These are phyloP conservation scores for Leccinum longicurvipes DNA, from an alignment of 768 basidiomycete species.

Conservation along the genomic window DNA sequence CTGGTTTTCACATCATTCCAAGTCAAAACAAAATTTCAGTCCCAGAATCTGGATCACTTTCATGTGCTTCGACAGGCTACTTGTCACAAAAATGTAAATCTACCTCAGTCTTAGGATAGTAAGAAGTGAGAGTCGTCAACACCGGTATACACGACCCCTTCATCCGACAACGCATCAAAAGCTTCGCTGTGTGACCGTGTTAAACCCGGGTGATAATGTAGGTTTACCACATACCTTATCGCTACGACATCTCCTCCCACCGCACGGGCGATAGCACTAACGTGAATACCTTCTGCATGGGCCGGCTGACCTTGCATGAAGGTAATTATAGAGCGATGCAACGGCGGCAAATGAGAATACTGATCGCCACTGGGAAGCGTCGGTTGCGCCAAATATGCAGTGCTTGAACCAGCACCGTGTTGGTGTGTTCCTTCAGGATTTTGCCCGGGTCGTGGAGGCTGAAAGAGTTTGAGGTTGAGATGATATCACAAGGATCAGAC, in stretches of 20 bases:
- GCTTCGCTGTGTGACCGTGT: conserved; percentile 49
- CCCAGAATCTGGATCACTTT: too few species aligned
- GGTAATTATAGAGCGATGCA: conserved; percentile 65
- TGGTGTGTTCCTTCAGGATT: conserved; percentile 9
- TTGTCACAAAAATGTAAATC: background rate
- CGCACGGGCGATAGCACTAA: conserved; percentile 66
- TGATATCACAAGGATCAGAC: conserved; percentile 17
- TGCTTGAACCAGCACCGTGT: conserved; percentile 20
- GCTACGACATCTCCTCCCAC: conserved; percentile 54
- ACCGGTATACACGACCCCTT: conserved; percentile 77
- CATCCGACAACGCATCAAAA: conserved; percentile 73
- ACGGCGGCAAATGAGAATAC: conserved; percentile 52
- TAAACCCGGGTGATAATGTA: background rate
- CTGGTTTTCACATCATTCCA: background rate
- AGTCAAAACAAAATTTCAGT: too few species aligned
- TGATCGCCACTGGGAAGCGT: conserved; percentile 36
- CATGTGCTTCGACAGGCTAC: background rate
- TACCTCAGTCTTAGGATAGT: conserved; percentile 37
- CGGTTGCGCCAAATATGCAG: conserved; percentile 43
- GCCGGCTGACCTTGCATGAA: conserved; percentile 51
- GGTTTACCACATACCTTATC: conserved; percentile 52
- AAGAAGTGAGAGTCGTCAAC: conserved; percentile 79
- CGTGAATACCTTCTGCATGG: conserved; percentile 66
- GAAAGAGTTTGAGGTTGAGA: background rate
- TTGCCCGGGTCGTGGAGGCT: conserved; percentile 37